Percentiles rank a stretch among this genome's conserved stretches.
Evolutionary conservation across 371 early-diverging fungal species (phyloP).

Genomic region (Mucor plumbeus): DNA sequence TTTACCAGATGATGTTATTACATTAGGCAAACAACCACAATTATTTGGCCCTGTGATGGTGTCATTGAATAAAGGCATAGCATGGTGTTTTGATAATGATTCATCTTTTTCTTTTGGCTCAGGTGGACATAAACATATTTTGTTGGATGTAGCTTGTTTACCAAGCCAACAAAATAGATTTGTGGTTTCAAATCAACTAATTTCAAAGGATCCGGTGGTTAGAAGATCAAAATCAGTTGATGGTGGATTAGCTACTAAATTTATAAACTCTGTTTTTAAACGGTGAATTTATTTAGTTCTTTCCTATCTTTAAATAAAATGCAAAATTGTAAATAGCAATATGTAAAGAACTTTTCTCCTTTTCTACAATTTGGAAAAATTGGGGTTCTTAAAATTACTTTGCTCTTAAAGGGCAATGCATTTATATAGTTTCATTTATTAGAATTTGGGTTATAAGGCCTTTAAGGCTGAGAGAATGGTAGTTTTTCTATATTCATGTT

Average conservation of each 20-base stretch:
- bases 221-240: conserved; percentile 21
- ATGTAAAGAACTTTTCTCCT: too few species aligned
- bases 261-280: conserved; percentile 14
- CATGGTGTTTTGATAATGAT: conserved; percentile 15
- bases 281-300: not conserved
- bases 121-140: not conserved
- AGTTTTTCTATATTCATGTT: too few species aligned
- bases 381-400: too few species aligned
- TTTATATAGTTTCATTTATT: too few species aligned
- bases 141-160: conserved; percentile 16
- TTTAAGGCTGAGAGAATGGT: too few species aligned
- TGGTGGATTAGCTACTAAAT: conserved; percentile 13
- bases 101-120: not conserved
- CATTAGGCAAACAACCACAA: conserved; percentile 10
- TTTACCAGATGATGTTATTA: conserved; percentile 1
- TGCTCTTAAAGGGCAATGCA: too few species aligned
- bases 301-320: not conserved
- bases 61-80: conserved; percentile 1
- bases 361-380: too few species aligned
- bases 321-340: not conserved
- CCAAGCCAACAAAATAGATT: conserved; percentile 14
- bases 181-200: conserved; percentile 18
- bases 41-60: conserved; percentile 11
- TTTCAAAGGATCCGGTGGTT: not conserved
- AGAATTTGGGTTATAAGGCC: too few species aligned